Base-by-base conservation (phyloP, 768 basidiomycete species). In the Rhizopogon vulgaris region DNA sequence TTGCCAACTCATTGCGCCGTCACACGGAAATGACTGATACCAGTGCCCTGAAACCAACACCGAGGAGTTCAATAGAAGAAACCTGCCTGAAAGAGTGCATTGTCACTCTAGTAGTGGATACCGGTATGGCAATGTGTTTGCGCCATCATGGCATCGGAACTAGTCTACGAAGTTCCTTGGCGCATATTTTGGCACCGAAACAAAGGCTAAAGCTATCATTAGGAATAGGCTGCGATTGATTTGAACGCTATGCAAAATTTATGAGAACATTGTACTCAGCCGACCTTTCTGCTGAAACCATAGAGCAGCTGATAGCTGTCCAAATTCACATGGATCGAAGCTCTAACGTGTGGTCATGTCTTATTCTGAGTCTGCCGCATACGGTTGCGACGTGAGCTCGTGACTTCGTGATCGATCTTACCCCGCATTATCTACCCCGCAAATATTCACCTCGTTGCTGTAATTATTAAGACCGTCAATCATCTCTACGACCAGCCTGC, bases 361-460 rank as follows among this genome's bases (percentile, higher is more conserved):
- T 45, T 32, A 45, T 45, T 45, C 28, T 45, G 43, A 45, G n/a
- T 42, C 42, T 45, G 28, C 42, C n/a, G 37, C n/a, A 38, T 38
- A n/a, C n/a, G 11, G 28, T 1, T 18, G 28, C 27, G 15, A 28
- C 6, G 10, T 28, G 10, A 34, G 12, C n/a, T 1, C 14, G 10
- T 28, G 32, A 34, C 10, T 10, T 2, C 14, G 9, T 27, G 25
- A 12, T 46, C 45, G 18, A 22, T 22, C 45, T 15, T 34, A 38
- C 45, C 45, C 45, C 45, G 30, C 43, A 45, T 32, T 45, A 32
- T 32, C 12, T 45, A 34, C 45, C 45, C 45, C 45, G 8, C 43
- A 45, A 18, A 18, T 14, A 18, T 43, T 10, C 17, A 30, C 17
- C 28, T 18, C 28, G 12, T 30, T 43, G 42, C 28, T 17, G 43